Evolutionary conservation across 805 yeast genomes (phyloP).

Genomic region (Wickerhamiella sergipiensis): DNA sequence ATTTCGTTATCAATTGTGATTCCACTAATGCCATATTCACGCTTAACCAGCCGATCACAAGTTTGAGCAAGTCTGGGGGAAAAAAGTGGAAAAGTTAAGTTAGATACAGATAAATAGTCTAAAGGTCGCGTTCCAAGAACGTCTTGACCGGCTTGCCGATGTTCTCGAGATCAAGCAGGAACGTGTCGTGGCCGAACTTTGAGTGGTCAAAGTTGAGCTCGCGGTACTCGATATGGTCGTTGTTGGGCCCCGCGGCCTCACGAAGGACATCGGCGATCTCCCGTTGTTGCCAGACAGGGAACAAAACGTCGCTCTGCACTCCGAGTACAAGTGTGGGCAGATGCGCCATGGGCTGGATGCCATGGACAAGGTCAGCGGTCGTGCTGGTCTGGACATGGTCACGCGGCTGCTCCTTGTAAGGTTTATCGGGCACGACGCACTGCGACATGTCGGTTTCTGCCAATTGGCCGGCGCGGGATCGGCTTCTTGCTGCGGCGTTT

Average conservation of each 20-base stretch:
- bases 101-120: background rate
- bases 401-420: conserved; percentile 41
- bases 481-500: conserved; percentile 6
- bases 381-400: conserved; percentile 21
- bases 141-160: conserved; percentile 63
- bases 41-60: too few relatives aligned
- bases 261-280: conserved; percentile 54
- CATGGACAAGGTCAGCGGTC: conserved; percentile 45
- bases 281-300: conserved; percentile 90
- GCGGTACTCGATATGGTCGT: conserved; percentile 39
- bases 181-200: conserved; percentile 85
- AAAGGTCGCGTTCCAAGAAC: conserved; percentile 34
- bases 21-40: too few relatives aligned
- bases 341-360: conserved; percentile 48
- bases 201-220: conserved; percentile 69
- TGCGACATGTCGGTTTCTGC: background rate
- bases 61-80: too few relatives aligned
- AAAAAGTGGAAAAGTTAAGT: too few relatives aligned
- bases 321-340: conserved; percentile 69
- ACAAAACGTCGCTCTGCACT: conserved; percentile 81
- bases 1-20: too few relatives aligned
- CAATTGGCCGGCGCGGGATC: background rate
- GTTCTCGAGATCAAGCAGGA: conserved; percentile 62
- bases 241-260: conserved; percentile 15
- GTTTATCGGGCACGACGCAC: conserved; percentile 35